Conservation (phyloP, 495 filamentous ascomycete genomes). For the Extremus antarcticus region DNA sequence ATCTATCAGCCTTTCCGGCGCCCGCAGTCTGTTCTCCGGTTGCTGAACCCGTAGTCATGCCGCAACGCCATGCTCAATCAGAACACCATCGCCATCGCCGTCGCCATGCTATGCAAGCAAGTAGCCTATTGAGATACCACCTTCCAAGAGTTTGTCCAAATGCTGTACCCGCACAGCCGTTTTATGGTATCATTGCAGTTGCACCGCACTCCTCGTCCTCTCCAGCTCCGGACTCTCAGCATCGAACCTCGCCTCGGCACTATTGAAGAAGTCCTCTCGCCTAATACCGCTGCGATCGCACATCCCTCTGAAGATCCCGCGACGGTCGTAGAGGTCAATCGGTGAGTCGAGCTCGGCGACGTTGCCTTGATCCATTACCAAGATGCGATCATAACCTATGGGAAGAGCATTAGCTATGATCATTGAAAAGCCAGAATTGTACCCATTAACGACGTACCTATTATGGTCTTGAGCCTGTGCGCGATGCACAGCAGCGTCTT, state of each 20-base stretch:
- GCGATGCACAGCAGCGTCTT: constrained; percentile 91
- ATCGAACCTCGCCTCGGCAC: constrained; percentile 15
- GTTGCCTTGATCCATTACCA: constrained; percentile 80
- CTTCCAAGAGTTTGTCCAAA: too few species aligned
- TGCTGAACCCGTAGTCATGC: too few species aligned
- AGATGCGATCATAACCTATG: constrained; percentile 72
- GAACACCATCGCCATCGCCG: too few species aligned
- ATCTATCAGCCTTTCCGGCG: too few species aligned
- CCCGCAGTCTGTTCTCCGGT: too few species aligned
- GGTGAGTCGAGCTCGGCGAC: constrained; percentile 84
- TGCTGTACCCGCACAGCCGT: background rate
- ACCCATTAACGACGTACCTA: constrained; percentile 33
- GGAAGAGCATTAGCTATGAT: constrained; percentile 1
- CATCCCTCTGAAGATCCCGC: constrained; percentile 79
- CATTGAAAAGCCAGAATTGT: too few species aligned
- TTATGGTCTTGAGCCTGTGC: constrained; percentile 83
- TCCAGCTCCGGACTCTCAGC: constrained; percentile 16
- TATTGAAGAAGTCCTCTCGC: constrained; percentile 53
- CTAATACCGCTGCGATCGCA: constrained; percentile 82
- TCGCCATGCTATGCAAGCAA: background rate
- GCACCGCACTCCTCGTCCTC: constrained; percentile 1
- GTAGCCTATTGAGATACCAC: too few species aligned
- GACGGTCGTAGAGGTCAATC: constrained; percentile 50
- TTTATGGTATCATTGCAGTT: too few species aligned
- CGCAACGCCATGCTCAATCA: too few species aligned